Percentiles rank a stretch among this genome's conserved stretches.
Evolutionary conservation across 129 eudicot species (phyloP).

Genomic region (Ambrosia trifida): DNA sequence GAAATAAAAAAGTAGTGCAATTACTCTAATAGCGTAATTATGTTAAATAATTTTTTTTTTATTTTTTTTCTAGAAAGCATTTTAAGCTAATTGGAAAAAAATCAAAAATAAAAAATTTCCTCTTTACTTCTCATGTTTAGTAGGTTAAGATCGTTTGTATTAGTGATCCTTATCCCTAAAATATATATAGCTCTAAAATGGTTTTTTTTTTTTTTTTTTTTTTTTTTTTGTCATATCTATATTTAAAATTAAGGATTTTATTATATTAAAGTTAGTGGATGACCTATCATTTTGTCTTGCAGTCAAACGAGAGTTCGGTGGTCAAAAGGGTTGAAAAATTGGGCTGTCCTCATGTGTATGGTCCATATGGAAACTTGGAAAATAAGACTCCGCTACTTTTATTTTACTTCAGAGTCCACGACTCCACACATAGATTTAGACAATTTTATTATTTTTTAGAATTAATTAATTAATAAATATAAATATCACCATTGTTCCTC

Average conservation of each 20-base stretch:
- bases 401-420: slow-evolving; percentile 12
- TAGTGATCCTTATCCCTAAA: too few relatives aligned
- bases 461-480: not conserved
- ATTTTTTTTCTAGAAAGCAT: too few relatives aligned
- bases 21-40: too few relatives aligned
- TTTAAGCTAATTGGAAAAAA: too few relatives aligned
- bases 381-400: slow-evolving; percentile 4
- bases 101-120: too few relatives aligned
- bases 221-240: not conserved
- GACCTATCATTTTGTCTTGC: slow-evolving; percentile 21
- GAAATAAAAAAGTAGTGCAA: too few relatives aligned
- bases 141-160: too few relatives aligned
- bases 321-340: slow-evolving; percentile 24
- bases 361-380: slow-evolving; percentile 14
- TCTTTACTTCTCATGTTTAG: too few relatives aligned
- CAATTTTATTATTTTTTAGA: not conserved
- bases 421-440: slow-evolving; percentile 13
- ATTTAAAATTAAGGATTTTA: not conserved
- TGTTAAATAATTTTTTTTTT: too few relatives aligned
- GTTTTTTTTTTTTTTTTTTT: too few relatives aligned
- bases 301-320: slow-evolving; percentile 36
- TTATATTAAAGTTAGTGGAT: slow-evolving; percentile 9
- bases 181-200: too few relatives aligned
- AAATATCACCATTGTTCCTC: too few relatives aligned
- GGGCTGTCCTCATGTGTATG: not conserved